Conservation (phyloP, 73 alveolate genomes). For the Tetrahymena elliotti region DNA sequence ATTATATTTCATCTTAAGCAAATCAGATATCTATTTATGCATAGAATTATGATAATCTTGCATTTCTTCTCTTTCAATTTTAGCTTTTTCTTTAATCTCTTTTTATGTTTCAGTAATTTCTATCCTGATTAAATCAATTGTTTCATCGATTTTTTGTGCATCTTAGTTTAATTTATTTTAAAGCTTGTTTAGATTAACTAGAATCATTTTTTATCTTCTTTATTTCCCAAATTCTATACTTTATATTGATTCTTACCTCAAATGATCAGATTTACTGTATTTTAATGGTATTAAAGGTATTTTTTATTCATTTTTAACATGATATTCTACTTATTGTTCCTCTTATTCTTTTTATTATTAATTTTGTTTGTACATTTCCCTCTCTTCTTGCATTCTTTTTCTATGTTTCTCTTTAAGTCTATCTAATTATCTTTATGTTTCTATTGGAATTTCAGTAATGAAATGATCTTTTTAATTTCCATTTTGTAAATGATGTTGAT, state of each 20-base stretch:
- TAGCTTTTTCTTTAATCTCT: background rate
- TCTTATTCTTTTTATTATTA: background rate
- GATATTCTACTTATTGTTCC: background rate
- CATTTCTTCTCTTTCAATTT: background rate
- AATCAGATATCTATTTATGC: background rate
- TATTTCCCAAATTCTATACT: background rate
- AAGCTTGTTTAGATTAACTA: background rate
- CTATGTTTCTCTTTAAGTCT: background rate
- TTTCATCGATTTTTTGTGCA: background rate
- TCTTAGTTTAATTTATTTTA: background rate
- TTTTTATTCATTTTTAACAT: background rate
- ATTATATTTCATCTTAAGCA: background rate
- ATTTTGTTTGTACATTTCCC: background rate
- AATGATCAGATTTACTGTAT: background rate
- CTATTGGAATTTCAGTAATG: background rate
- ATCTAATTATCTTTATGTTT: background rate
- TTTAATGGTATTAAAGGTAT: background rate
- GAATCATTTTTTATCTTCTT: background rate
- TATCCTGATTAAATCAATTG: background rate
- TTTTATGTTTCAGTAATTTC: background rate
- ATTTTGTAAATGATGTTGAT: too few species aligned
- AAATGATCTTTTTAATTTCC: background rate
- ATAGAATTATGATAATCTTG: background rate
- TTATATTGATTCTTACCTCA: background rate
- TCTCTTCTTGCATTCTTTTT: background rate